Evolutionary conservation across 2,329 filamentous ascomycete genomes (phyloP), one percentile per base, ranked within the genome.

Genomic region (Teratosphaeria destructans): DNA sequence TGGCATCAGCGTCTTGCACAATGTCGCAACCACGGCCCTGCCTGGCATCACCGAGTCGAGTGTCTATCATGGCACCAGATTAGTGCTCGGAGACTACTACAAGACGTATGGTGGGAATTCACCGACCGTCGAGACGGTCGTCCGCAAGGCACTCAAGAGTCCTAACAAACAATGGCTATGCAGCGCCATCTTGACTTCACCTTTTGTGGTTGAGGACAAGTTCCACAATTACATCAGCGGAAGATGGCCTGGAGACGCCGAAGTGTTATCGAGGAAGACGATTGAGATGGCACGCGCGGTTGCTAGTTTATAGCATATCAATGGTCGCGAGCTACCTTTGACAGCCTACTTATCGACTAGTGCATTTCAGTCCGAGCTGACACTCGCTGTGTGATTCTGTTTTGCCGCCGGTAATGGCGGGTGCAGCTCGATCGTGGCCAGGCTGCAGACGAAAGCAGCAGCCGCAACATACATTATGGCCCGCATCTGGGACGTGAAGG

Each of bases 131-230:
- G 5, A 14, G 12, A 43, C 37, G 11, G 16, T 43, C 16, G 37
- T 43, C 37, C 23, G 29, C 3, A 27, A 26, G 61, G 71, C 64
- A 1, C 68, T 82, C 26, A 74, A 73, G 54, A 66, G 76, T 58
- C 74, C 76, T 1, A 62, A 70, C 2, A 68, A 62, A 10, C 78
- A 81, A 61, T 81, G 77, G 63, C 78, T 77, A 64, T 73, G 67
- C 57, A 80, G 75, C 59, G 61, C 80, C 77, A 5, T 47, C 23
- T 53, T 54, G 14, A 34, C 53, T 23, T 27, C 32, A 10, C 57
- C 57, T 19, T 59, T 43, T 32, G 52, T 59, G 32, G 57, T 59
- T 16, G 57, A 56, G 32, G 34, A 59, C 29, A 35, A 55, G 32
- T 35, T 14, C 29, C 55, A 37, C 35, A 53, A 6, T n/a, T 23